Base-by-base conservation (phyloP, 805 yeast genomes). In the Kazachstania kunashirensis region DNA sequence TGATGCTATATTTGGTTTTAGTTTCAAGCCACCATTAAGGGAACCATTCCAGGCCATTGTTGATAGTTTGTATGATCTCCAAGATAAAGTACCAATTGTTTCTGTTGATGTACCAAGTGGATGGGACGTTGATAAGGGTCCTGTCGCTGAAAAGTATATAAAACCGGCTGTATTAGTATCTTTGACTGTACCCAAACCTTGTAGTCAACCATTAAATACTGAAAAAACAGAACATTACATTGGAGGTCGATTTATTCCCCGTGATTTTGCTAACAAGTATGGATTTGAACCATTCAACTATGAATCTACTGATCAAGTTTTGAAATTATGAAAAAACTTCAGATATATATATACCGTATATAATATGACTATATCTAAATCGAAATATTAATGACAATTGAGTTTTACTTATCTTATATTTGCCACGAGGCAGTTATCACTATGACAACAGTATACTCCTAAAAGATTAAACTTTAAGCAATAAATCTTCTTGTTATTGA, bases 61-160 rank as follows among this genome's bases (percentile, higher is more conserved):
- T 37, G 49, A 48, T n/a, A 47, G 64, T 6, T 55, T 82, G 44
- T 50, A 63, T 6, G 39, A 50, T 2, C 35, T 38, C 24, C 65
- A 57, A 25, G 38, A 46, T 8, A 39, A 43, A 1, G 51, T 75
- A 2, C 89, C 88, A 1, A 72, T 86, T 2, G 71, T 84, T 0
- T 74, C 94, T 0, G 83, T 92, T 2, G 98, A 92, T 57, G 75
- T 89, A 32, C 98, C 98, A 0, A 82, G 95, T 2, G 95, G 96
- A 0, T 92, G 98, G 98, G 89, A 88, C 52, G 97, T 92, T 9
- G 94, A 92, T 51, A 52, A 69, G 6, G 98, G 98, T 0, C 94
- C 92, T 0, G 59, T 64, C 0, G 60, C 57, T 2, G 58, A 62
- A 9, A 61, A 56, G 0, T 51, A 65, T 13, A 52, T 82, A 38